Conservation (phyloP, 352 stramenopile genomes). For the Thalassiosira exigua region DNA sequence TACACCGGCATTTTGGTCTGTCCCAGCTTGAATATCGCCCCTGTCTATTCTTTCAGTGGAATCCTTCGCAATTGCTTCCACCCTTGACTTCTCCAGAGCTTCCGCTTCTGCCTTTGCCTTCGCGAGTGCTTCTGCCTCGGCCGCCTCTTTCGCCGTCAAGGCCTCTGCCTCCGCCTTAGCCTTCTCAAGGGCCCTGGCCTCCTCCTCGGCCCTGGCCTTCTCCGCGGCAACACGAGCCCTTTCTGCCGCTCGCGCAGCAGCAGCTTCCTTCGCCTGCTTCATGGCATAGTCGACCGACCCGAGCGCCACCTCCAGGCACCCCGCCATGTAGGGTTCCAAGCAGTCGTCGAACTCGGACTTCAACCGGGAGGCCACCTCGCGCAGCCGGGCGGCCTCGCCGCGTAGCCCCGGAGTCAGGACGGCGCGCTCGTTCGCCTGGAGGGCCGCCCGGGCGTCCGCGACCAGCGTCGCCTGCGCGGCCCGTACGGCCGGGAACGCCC, state of each 20-base stretch:
- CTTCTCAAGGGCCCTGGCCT: constrained; percentile 36
- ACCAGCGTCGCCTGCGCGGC: constrained; percentile 55
- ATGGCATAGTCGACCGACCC: constrained; percentile 66
- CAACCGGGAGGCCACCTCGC: constrained; percentile 71
- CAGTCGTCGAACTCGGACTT: constrained; percentile 65
- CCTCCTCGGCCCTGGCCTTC: constrained; percentile 41
- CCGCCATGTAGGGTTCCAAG: constrained; percentile 71
- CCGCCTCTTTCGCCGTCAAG: constrained; percentile 26
- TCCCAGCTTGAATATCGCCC: constrained; percentile 9
- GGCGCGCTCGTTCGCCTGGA: constrained; percentile 75
- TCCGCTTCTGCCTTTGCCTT: constrained; percentile 7
- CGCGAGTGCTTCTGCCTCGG: constrained; percentile 30
- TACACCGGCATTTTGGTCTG: constrained; percentile 2
- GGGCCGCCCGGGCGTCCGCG: constrained; percentile 56
- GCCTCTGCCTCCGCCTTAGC: constrained; percentile 32
- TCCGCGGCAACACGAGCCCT: constrained; percentile 31
- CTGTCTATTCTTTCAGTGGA: constrained; percentile 19
- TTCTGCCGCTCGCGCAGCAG: constrained; percentile 27
- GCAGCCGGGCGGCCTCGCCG: constrained; percentile 67
- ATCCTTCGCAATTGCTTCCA: constrained; percentile 20
- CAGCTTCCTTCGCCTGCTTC: constrained; percentile 37
- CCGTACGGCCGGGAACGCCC: constrained; percentile 69
- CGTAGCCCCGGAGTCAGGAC: constrained; percentile 76
- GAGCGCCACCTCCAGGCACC: constrained; percentile 75
- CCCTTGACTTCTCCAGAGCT: constrained; percentile 16